Evolutionary conservation across 2,329 filamentous ascomycete genomes (phyloP).

Genomic region (Fusarium incarnatum): DNA sequence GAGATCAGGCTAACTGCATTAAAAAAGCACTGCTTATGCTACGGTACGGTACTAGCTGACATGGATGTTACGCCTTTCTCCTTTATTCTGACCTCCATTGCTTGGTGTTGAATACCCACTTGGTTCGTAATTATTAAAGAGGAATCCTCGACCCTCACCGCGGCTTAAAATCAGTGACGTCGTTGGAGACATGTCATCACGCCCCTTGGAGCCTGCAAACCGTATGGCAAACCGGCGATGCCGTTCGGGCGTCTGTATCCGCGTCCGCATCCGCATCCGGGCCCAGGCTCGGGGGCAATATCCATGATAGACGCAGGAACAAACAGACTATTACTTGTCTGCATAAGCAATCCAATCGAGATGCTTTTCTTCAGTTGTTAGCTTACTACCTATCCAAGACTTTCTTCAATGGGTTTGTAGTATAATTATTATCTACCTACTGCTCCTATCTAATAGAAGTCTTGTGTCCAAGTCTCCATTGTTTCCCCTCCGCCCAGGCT

Average conservation of each 20-base stretch:
- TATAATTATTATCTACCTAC: neutral
- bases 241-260: conserved; percentile 21
- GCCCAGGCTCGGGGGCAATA: neutral
- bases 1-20: neutral
- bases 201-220: neutral
- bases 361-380: neutral
- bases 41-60: neutral
- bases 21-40: neutral
- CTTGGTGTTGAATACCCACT: conserved; percentile 10
- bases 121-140: conserved; percentile 2
- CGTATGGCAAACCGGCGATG: conserved; percentile 21
- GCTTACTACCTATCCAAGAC: neutral
- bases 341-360: neutral
- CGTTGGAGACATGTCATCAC: neutral
- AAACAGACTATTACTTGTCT: neutral
- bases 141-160: neutral
- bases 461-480: neutral
- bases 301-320: neutral
- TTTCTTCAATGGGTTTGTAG: neutral
- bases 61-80: neutral
- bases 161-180: conserved; percentile 21
- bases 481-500: conserved; percentile 1
- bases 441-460: neutral
- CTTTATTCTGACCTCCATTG: neutral
- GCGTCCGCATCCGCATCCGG: conserved; percentile 5